phyloP scores from a whole-genome alignment of 768 basidiomycete genomes.

The Agaricus bisporus region DNA sequence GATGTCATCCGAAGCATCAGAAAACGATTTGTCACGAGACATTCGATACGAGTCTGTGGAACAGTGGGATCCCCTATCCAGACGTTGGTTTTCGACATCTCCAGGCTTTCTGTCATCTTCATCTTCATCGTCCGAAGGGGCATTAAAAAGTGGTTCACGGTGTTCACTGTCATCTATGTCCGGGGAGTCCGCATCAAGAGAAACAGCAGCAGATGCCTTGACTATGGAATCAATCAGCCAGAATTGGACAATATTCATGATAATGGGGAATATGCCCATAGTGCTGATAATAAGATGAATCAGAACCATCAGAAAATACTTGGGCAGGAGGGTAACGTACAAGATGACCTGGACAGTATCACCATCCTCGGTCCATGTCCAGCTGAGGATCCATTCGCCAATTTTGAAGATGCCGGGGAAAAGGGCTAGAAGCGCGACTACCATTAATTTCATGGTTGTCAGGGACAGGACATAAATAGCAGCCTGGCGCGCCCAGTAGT shows the following conservation, averaged over 20 bases:
- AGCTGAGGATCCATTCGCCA: slow-evolving; percentile 86
- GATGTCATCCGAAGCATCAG: slow-evolving; percentile 28
- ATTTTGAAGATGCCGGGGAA: slow-evolving; percentile 65
- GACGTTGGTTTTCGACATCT: slow-evolving; percentile 44
- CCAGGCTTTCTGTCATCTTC: slow-evolving; percentile 30
- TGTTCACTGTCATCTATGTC: slow-evolving; percentile 34
- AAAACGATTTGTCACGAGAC: slow-evolving; percentile 19
- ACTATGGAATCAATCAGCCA: slow-evolving; percentile 94
- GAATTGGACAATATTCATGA: slow-evolving; percentile 89
- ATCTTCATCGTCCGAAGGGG: slow-evolving; percentile 47
- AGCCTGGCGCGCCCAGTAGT: slow-evolving; percentile 72
- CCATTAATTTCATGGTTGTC: slow-evolving; percentile 85
- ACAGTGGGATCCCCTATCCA: slow-evolving; percentile 28
- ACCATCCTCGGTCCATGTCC: slow-evolving; percentile 58
- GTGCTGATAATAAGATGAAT: slow-evolving; percentile 38
- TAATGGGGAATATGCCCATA: slow-evolving; percentile 88
- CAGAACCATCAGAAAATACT: not conserved
- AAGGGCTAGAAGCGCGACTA: slow-evolving; percentile 67
- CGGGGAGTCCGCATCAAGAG: slow-evolving; percentile 34
- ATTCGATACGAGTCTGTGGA: slow-evolving; percentile 15
- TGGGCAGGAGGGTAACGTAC: slow-evolving; percentile 37
- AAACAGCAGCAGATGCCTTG: slow-evolving; percentile 52
- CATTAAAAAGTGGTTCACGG: slow-evolving; percentile 58
- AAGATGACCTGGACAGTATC: slow-evolving; percentile 73
- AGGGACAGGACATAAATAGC: slow-evolving; percentile 78